Conservation (phyloP, 1,139 yeast genomes). For the Suhomyces kunorum region DNA sequence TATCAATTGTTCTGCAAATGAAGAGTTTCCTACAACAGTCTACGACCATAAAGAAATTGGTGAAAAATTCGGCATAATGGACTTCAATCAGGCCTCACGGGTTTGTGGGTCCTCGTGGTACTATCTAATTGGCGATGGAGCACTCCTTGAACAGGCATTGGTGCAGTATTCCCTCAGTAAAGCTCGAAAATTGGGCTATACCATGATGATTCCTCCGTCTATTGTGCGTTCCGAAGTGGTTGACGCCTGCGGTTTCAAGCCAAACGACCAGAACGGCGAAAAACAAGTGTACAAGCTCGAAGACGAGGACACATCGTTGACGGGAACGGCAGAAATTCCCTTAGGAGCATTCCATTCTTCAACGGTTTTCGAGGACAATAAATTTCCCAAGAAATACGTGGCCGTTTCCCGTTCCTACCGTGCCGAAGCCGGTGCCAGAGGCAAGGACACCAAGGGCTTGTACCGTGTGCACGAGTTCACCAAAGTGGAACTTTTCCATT, state of each 20-base stretch:
- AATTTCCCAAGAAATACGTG: conserved; percentile 59
- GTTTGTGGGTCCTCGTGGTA: conserved; percentile 90
- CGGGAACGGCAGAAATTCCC: conserved; percentile 97
- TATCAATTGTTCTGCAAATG: conserved; percentile 44
- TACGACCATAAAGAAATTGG: conserved; percentile 71
- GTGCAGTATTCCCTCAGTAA: conserved; percentile 71
- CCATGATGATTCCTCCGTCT: conserved; percentile 79
- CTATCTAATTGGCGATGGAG: conserved; percentile 83
- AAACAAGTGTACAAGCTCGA: conserved; percentile 75
- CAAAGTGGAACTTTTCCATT: conserved; percentile 90
- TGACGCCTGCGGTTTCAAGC: conserved; percentile 92
- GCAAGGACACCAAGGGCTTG: conserved; percentile 86
- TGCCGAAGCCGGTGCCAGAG: conserved; percentile 98
- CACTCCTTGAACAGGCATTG: conserved; percentile 84
- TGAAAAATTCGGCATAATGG: conserved; percentile 60
- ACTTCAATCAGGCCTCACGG: conserved; percentile 68
- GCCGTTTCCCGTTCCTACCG: conserved; percentile 89
- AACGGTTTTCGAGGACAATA: conserved; percentile 22
- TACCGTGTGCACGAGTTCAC: conserved; percentile 97
- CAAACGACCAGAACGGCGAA: conserved; percentile 86
- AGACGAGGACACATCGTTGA: conserved; percentile 58
- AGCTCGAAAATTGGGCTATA: conserved; percentile 70
- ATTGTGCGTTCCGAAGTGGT: conserved; percentile 78
- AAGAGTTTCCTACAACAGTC: conserved; percentile 22
- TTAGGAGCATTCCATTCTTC: conserved; percentile 71